These are phyloP conservation scores for Abelmoschus esculentus DNA, from an alignment of 345 rosid genomes.

Conservation along the genomic window DNA sequence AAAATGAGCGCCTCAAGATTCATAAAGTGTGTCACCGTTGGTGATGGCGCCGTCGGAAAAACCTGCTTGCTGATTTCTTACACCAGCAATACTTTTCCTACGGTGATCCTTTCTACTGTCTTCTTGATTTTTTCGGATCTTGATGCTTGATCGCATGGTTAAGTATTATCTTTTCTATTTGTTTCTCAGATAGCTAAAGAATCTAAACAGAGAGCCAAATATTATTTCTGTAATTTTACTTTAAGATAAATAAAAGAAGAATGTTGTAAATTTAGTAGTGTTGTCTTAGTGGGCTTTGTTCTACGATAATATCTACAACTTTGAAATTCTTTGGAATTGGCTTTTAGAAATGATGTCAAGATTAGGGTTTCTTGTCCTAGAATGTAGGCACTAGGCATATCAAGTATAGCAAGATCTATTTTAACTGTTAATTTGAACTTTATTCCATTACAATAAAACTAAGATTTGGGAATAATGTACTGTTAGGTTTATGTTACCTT, in stretches of 20 bases:
- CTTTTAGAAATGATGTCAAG: neutral
- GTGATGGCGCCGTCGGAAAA: slow-evolving; percentile 95
- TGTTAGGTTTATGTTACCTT: neutral
- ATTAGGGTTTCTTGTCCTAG: neutral
- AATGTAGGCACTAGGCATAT: neutral
- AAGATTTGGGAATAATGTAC: neutral
- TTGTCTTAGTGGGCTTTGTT: neutral
- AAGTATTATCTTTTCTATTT: too few relatives aligned
- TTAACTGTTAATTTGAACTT: neutral
- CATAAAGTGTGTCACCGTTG: slow-evolving; percentile 95
- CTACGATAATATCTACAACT: too few relatives aligned
- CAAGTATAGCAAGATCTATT: neutral
- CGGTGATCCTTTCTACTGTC: slow-evolving; percentile 30
- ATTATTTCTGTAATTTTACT: neutral
- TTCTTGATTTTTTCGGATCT: neutral
- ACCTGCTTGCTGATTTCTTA: slow-evolving; percentile 37
- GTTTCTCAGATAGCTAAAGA: neutral
- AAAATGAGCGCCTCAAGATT: slow-evolving; percentile 89
- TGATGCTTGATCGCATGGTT: neutral
- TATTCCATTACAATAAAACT: neutral
- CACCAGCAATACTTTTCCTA: slow-evolving; percentile 92
- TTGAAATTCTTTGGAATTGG: neutral
- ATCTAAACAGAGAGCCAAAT: neutral
- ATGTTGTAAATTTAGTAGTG: neutral
- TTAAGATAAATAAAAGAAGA: neutral